These are phyloP conservation scores for Agrocybe chaxingu DNA, from an alignment of 768 basidiomycete genomes.

Conservation along the genomic window DNA sequence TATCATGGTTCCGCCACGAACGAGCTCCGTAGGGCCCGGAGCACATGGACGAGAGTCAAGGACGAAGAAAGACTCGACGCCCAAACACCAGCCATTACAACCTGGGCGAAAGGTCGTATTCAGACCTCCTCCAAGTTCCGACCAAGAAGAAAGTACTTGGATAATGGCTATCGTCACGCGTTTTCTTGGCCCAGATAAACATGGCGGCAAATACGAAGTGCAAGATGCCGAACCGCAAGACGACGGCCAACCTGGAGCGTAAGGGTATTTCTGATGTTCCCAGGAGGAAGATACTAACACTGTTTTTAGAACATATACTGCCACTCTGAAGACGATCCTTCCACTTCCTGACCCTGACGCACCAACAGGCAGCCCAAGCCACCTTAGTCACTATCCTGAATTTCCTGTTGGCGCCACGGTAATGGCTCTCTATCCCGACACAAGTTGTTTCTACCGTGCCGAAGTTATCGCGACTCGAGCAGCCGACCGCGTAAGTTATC, in stretches of 20 bases:
- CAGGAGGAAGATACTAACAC: conserved; percentile 2
- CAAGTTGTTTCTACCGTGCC: conserved; percentile 87
- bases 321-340: conserved; percentile 68
- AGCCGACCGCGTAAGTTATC: conserved; percentile 28
- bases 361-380: conserved; percentile 52
- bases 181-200: conserved; percentile 70
- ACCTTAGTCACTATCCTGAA: conserved; percentile 67
- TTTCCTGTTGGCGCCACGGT: conserved; percentile 72
- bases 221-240: conserved; percentile 84
- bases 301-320: conserved; percentile 55
- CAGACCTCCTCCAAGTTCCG: conserved; percentile 53
- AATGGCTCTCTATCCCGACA: conserved; percentile 88
- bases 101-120: conserved; percentile 81
- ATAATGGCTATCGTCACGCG: conserved; percentile 75
- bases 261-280: conserved; percentile 17
- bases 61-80: conserved; percentile 57
- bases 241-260: conserved; percentile 69
- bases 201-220: conserved; percentile 72
- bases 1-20: conserved; percentile 54
- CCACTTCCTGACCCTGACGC: conserved; percentile 77
- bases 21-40: conserved; percentile 52
- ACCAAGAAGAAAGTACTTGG: conserved; percentile 63
- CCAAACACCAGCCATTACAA: conserved; percentile 64
- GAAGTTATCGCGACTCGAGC: conserved; percentile 73
- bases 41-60: conserved; percentile 66